Conservation (phyloP, 2,329 filamentous ascomycete species). For the Dissoconium aciculare region DNA sequence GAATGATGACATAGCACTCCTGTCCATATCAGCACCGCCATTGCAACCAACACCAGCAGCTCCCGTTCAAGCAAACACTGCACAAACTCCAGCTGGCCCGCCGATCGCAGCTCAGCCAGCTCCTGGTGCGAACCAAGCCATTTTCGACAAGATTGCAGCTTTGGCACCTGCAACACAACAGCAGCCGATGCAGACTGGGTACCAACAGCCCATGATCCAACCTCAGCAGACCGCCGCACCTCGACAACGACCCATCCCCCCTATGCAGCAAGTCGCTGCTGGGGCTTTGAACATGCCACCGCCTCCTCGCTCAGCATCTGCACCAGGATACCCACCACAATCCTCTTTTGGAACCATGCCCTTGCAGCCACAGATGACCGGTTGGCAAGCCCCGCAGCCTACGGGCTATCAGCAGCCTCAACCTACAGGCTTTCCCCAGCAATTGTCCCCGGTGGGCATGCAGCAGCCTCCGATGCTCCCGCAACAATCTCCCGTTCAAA, state of each 20-base stretch:
- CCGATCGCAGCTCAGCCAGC: slow-evolving; percentile 27
- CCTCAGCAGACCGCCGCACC: slow-evolving; percentile 29
- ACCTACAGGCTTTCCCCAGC: slow-evolving; percentile 24
- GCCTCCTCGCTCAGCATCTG: slow-evolving; percentile 68
- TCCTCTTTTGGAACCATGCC: slow-evolving; percentile 56
- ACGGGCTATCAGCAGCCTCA: slow-evolving; percentile 37
- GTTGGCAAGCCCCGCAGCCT: slow-evolving; percentile 39
- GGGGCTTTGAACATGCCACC: slow-evolving; percentile 60
- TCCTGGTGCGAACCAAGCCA: slow-evolving; percentile 28
- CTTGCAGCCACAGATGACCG: slow-evolving; percentile 74
- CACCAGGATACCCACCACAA: slow-evolving; percentile 53
- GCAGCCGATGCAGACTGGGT: slow-evolving; percentile 13
- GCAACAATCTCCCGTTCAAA: slow-evolving; percentile 20
- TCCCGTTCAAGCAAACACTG: slow-evolving; percentile 23
- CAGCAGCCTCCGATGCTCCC: slow-evolving; percentile 29
- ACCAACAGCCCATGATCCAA: slow-evolving; percentile 12
- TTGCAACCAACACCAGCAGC: slow-evolving; percentile 41
- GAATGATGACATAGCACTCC: slow-evolving; percentile 55
- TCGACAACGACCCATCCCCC: slow-evolving; percentile 56
- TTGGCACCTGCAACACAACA: slow-evolving; percentile 15
- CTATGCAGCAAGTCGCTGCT: slow-evolving; percentile 42
- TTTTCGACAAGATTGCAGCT: slow-evolving; percentile 37
- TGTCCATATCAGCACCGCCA: slow-evolving; percentile 48
- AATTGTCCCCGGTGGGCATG: slow-evolving; percentile 14
- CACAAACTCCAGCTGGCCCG: slow-evolving; percentile 24